phyloP scores from a whole-genome alignment of 106 monocot species.

The Iris macrosiphon region DNA sequence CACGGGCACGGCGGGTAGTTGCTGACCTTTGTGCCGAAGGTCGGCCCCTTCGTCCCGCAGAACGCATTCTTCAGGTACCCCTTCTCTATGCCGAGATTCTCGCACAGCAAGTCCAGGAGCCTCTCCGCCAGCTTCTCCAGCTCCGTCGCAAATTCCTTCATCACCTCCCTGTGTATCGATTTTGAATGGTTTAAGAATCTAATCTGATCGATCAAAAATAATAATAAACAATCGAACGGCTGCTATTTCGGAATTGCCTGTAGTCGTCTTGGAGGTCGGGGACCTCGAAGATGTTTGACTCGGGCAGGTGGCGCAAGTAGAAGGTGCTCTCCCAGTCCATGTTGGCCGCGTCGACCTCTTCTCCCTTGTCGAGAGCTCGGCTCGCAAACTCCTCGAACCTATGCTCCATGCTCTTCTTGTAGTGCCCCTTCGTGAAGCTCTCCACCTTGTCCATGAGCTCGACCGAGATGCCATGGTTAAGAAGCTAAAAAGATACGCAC shows the following conservation, averaged over 20 bases:
- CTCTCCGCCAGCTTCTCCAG: conserved; percentile 51
- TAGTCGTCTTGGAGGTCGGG: conserved; percentile 34
- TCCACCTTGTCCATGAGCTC: conserved; percentile 60
- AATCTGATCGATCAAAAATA: no score
- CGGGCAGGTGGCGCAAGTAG: conserved; percentile 62
- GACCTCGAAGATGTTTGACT: conserved; percentile 38
- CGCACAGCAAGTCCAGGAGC: conserved; percentile 62
- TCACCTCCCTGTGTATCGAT: conserved; percentile 36
- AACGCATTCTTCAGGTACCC: conserved; percentile 75
- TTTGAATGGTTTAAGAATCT: no score
- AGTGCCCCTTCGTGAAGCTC: conserved; percentile 44
- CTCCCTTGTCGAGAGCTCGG: conserved; percentile 7
- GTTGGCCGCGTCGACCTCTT: conserved; percentile 15
- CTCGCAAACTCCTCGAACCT: conserved; percentile 49
- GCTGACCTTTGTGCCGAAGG: conserved; percentile 80
- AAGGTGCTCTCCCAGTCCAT: conserved; percentile 86
- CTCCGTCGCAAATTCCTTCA: conserved; percentile 55
- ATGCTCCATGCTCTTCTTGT: conserved; percentile 31
- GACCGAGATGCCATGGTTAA: conserved; percentile 59
- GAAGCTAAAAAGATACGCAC: no score
- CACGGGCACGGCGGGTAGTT: conserved; percentile 77
- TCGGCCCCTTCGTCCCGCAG: conserved; percentile 49
- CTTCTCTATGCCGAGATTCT: conserved; percentile 69
- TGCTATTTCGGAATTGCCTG: background rate
- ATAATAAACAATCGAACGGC: no score